phyloP scores from a whole-genome alignment of 768 basidiomycete species.

The Mycena haematopus region DNA sequence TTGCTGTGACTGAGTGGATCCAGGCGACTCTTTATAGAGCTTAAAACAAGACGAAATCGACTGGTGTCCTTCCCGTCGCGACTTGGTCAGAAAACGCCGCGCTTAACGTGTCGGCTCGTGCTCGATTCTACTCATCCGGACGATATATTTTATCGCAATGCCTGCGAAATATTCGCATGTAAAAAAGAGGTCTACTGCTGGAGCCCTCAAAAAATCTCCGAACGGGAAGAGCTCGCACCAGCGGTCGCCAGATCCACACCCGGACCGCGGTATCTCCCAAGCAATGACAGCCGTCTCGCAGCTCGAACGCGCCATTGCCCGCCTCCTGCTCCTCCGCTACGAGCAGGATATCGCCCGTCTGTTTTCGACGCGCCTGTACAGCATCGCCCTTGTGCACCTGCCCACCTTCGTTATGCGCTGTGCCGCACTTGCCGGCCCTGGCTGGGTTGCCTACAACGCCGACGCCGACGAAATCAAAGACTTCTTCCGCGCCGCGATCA shows the following conservation, averaged over 20 bases:
- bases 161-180: conserved; percentile 78
- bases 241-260: conserved; percentile 50
- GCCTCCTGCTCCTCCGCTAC: conserved; percentile 70
- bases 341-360: conserved; percentile 79
- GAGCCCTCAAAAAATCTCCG: conserved; percentile 53
- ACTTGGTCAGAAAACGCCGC: background rate
- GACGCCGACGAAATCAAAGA: conserved; percentile 76
- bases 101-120: conserved; percentile 18
- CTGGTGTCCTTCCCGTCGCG: background rate
- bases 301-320: conserved; percentile 72
- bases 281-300: conserved; percentile 67
- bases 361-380: conserved; percentile 73
- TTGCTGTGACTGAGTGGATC: background rate
- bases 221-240: conserved; percentile 34
- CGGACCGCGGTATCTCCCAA: conserved; percentile 61
- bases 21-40: background rate
- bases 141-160: conserved; percentile 43
- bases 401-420: conserved; percentile 74
- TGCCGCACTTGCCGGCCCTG: conserved; percentile 63
- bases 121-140: background rate
- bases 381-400: conserved; percentile 66
- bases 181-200: conserved; percentile 64
- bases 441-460: conserved; percentile 73
- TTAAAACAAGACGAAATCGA: background rate
- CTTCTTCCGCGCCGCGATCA: conserved; percentile 71